phyloP scores from a whole-genome alignment of 2,329 filamentous ascomycete genomes.

The Colletotrichum shisoi region DNA sequence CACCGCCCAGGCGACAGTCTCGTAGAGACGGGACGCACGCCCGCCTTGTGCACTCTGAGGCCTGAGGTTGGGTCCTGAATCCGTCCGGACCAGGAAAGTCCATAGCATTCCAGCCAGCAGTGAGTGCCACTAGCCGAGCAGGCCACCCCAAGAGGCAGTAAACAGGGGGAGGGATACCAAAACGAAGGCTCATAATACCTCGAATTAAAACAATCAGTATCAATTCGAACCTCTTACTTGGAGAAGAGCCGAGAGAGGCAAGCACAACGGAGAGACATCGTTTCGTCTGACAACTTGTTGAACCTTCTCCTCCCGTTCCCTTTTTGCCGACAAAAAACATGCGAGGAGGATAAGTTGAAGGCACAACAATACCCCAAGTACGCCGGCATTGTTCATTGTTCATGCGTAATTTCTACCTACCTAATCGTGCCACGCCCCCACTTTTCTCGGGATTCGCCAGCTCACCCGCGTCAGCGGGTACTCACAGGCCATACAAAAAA shows the following conservation, averaged over 20 bases:
- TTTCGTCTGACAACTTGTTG: neutral
- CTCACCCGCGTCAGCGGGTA: too few species aligned
- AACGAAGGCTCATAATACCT: neutral
- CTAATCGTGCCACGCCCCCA: too few species aligned
- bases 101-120: conserved; percentile 14
- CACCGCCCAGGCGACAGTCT: neutral
- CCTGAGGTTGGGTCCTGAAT: conserved; percentile 25
- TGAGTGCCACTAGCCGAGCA: neutral
- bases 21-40: neutral
- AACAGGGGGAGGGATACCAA: neutral
- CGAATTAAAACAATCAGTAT: neutral
- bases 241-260: neutral
- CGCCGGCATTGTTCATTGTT: conserved; percentile 6
- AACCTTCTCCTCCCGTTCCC: neutral
- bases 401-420: too few species aligned
- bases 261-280: neutral
- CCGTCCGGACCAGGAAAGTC: conserved; percentile 19
- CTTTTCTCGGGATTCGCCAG: too few species aligned
- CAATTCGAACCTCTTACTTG: neutral
- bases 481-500: too few species aligned
- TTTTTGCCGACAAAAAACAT: neutral
- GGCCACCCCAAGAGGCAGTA: neutral
- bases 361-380: neutral
- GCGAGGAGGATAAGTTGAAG: neutral
- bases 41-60: conserved; percentile 30